Base-by-base conservation (phyloP, 2,329 filamentous ascomycete genomes). In the Fusarium nelsonii region DNA sequence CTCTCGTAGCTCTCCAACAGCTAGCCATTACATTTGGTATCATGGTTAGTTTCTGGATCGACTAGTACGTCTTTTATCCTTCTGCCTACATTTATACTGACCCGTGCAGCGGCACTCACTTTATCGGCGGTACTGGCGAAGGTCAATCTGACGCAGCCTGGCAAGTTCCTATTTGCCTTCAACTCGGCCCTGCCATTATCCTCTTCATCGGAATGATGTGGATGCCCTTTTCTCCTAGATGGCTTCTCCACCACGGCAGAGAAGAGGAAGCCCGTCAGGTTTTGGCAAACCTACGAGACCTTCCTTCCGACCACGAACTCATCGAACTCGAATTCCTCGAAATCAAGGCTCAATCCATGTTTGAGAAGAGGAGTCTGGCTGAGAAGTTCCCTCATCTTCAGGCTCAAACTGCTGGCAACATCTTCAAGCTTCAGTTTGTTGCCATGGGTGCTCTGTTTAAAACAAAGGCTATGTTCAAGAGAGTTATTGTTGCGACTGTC, bases 241-340 rank as follows among this genome's bases (percentile, higher is more conserved):
- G 91, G 91, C 84, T 95, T 2, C 81, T 92, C 10, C 88, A 93
- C 76, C 89, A 92, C 72, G 83, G 81, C 58, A 88, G 91, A 36
- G 91, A 94, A 73, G 84, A 84, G 0, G 91, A 94, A 75, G 90
- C 90, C 0, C 86, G 87, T 16, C 76, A 76, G 11, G 87, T 89
- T 2, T 83, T 95, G 2, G 87, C 91, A 0, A 82, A 76, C 50
- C 86, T 95, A 2, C 43, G 92, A 26, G 84, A 83, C 8, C 84
- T 92, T 0, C 77, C 87, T 0, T 75, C 81, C 16, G 85, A 91
- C 67, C 85, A 93, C 14, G 61, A 92, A 58, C 84, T 92, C 0
- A 86, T 94, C 37, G 86, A 91, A 68, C 83, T 93, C 2, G 92
- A 95, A 73, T 93, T 91, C 74, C 85, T 93, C n/a, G 92, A 95